Percentiles rank a stretch among this genome's conserved stretches.
Conservation (phyloP, 2,329 filamentous ascomycete species). For the Westerdykella aurantiaca region DNA sequence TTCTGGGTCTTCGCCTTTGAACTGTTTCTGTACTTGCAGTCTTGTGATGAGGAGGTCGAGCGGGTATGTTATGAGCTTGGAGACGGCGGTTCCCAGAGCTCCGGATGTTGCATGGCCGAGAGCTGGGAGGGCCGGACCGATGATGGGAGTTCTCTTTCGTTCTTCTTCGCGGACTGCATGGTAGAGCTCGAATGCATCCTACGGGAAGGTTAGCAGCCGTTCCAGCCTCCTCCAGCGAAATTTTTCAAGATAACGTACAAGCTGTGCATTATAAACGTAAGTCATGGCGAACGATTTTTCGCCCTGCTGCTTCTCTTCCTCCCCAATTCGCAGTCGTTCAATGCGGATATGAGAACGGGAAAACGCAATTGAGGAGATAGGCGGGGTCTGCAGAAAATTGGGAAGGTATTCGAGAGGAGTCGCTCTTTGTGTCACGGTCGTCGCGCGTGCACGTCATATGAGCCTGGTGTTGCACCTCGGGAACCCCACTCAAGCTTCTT, state of each 20-base stretch:
- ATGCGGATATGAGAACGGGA: no score
- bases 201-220: slow-evolving; percentile 5
- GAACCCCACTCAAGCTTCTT: no score
- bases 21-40: slow-evolving; percentile 68
- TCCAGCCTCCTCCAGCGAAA: not conserved
- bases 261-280: slow-evolving; percentile 41
- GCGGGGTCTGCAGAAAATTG: no score
- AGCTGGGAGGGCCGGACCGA: slow-evolving; percentile 57
- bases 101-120: slow-evolving; percentile 78
- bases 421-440: no score
- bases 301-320: no score
- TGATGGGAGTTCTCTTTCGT: slow-evolving; percentile 13
- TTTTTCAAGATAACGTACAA: slow-evolving; percentile 28
- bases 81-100: slow-evolving; percentile 69
- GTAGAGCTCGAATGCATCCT: slow-evolving; percentile 42
- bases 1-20: slow-evolving; percentile 37
- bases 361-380: no score
- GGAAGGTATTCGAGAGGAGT: no score
- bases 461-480: no score
- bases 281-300: slow-evolving; percentile 7
- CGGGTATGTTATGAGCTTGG: slow-evolving; percentile 74
- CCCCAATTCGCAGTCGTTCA: no score
- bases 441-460: no score
- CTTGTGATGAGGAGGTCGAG: slow-evolving; percentile 76
- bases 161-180: slow-evolving; percentile 37